phyloP scores from a whole-genome alignment of 2,329 filamentous ascomycete genomes.

The Diaporthe helianthi region DNA sequence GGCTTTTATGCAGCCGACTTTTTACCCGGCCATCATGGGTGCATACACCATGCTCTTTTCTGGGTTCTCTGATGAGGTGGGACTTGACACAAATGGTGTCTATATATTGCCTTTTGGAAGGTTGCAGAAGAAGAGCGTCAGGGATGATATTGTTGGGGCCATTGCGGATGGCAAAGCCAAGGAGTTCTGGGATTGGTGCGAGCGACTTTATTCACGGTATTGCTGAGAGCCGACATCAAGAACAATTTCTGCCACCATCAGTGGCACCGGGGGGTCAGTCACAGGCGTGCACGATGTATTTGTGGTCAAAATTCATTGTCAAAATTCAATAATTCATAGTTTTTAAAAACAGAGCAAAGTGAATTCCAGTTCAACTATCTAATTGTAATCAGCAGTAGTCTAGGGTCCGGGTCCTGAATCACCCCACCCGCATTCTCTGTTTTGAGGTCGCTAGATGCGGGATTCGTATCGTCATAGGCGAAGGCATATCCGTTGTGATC shows the following conservation, averaged over 20 bases:
- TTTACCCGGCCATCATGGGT: slow-evolving; percentile 23
- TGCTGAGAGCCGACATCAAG: neutral
- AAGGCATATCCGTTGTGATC: slow-evolving; percentile 21
- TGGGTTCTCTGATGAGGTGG: slow-evolving; percentile 22
- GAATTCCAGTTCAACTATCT: neutral
- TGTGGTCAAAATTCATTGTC: no score
- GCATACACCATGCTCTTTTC: slow-evolving; percentile 33
- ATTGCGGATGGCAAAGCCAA: slow-evolving; percentile 27
- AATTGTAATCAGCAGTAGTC: neutral
- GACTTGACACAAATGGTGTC: slow-evolving; percentile 27
- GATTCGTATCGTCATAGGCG: slow-evolving; percentile 26
- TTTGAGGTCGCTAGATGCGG: neutral
- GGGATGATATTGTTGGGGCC: slow-evolving; percentile 24
- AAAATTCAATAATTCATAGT: no score
- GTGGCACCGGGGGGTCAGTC: no score
- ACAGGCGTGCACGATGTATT: no score
- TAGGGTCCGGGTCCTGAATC: slow-evolving; percentile 17
- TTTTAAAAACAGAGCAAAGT: neutral
- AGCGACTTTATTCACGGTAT: neutral
- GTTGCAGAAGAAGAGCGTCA: slow-evolving; percentile 27
- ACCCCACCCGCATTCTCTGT: slow-evolving; percentile 28
- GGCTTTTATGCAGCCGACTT: slow-evolving; percentile 26
- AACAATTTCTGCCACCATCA: neutral
- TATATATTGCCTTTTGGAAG: slow-evolving; percentile 33
- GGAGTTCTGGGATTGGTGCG: slow-evolving; percentile 33